Evolutionary conservation across 2,329 filamentous ascomycete species (phyloP).

Genomic region (Cladobotryum protrusum): DNA sequence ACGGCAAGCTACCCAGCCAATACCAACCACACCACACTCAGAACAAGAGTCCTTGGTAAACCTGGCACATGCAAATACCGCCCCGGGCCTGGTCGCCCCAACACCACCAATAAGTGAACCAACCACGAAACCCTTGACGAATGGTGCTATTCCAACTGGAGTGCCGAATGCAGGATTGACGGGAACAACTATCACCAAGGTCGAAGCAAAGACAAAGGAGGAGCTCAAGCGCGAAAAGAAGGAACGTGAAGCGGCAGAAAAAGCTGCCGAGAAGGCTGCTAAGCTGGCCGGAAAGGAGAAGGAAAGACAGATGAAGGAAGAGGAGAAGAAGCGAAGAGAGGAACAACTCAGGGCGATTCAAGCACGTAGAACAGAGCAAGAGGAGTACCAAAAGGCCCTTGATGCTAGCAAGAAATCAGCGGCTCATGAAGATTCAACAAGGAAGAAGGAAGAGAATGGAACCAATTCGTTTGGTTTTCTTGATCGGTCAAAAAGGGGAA

Average conservation of each 20-base stretch:
- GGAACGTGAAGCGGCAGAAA: conserved; percentile 51
- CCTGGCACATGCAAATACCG: conserved; percentile 62
- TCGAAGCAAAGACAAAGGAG: conserved; percentile 45
- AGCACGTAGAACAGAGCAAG: conserved; percentile 50
- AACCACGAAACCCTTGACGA: neutral
- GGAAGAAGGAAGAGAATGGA: conserved; percentile 34
- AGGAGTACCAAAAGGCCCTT: conserved; percentile 56
- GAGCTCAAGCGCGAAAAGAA: conserved; percentile 64
- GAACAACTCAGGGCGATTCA: conserved; percentile 49
- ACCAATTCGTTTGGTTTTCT: conserved; percentile 45
- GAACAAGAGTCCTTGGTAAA: conserved; percentile 49
- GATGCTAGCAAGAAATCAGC: conserved; percentile 61
- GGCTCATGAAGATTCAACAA: conserved; percentile 42
- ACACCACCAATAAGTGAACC: neutral
- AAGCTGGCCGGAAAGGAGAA: conserved; percentile 43
- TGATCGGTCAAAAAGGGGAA: conserved; percentile 62
- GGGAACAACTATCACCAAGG: conserved; percentile 20
- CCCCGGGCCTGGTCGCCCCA: conserved; percentile 34
- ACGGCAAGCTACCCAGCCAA: conserved; percentile 45
- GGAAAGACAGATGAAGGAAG: conserved; percentile 35
- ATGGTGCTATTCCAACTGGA: neutral
- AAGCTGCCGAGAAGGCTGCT: conserved; percentile 39
- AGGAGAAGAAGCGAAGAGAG: conserved; percentile 37
- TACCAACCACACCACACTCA: conserved; percentile 37
- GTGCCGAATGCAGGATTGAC: conserved; percentile 4